Evolutionary conservation across 495 filamentous ascomycete species (phyloP).

Genomic region (Aspergillus sclerotioniger): DNA sequence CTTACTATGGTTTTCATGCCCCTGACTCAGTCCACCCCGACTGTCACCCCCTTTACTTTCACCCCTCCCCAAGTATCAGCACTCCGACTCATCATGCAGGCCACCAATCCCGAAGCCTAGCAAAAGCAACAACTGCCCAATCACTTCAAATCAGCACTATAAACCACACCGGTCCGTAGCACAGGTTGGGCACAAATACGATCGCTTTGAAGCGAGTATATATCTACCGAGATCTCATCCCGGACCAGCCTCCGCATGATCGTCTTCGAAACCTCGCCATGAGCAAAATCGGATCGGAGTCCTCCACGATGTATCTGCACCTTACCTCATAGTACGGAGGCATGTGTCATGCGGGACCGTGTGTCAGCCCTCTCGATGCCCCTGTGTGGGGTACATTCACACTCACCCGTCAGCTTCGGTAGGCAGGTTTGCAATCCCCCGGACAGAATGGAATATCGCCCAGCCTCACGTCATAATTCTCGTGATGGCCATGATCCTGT

Average conservation of each 20-base stretch:
- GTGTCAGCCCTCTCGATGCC: neutral
- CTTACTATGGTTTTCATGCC: no score
- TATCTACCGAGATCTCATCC: neutral
- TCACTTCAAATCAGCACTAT: no score
- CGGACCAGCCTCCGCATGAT: neutral
- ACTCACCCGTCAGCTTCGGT: neutral
- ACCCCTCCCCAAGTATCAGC: no score
- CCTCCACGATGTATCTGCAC: neutral
- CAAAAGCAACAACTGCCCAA: no score
- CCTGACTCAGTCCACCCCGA: no score
- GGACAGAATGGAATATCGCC: neutral
- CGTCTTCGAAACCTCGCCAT: neutral
- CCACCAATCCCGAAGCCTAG: no score
- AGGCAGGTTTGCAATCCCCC: neutral
- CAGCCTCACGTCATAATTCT: neutral
- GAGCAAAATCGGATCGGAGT: neutral
- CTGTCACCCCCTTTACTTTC: no score
- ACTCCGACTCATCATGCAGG: no score
- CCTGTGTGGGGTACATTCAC: neutral
- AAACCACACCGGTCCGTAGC: neutral
- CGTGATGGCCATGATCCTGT: no score
- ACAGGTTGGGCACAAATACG: constrained; percentile 1
- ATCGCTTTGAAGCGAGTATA: neutral
- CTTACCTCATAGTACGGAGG: neutral
- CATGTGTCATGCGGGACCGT: neutral